These are phyloP conservation scores for Acanthochlamys bracteata DNA, from an alignment of 106 monocot genomes.

Conservation along the genomic window DNA sequence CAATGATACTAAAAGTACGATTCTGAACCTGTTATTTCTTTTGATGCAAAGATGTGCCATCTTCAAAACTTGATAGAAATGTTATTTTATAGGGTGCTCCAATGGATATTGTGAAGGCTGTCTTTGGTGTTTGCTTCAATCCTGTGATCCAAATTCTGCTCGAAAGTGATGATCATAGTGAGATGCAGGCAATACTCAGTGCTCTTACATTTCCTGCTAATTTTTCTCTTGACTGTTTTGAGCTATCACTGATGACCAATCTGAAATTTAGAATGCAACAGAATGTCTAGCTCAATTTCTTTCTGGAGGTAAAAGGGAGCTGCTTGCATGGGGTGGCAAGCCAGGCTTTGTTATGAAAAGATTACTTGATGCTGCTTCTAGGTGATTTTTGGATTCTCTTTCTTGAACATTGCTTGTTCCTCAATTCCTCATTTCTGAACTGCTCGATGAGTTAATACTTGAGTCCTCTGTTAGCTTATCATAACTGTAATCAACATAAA, in stretches of 20 bases:
- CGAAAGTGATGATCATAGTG: constrained; percentile 83
- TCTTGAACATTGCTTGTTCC: background rate
- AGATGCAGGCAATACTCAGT: constrained; percentile 60
- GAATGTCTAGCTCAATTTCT: constrained; percentile 85
- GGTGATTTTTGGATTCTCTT: constrained; percentile 23
- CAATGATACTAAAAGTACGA: constrained; percentile 85
- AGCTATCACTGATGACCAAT: background rate
- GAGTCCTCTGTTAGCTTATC: too few relatives aligned
- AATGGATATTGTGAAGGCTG: constrained; percentile 53
- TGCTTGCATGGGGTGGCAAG: constrained; percentile 68
- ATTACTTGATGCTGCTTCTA: constrained; percentile 81
- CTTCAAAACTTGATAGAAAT: too few relatives aligned
- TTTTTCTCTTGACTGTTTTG: background rate
- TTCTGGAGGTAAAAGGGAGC: constrained; percentile 70
- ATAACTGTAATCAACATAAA: too few relatives aligned
- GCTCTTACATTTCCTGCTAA: background rate
- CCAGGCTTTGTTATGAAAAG: constrained; percentile 60
- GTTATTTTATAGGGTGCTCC: constrained; percentile 53
- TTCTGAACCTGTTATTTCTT: background rate
- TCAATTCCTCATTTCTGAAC: too few relatives aligned
- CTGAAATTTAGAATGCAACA: constrained; percentile 73
- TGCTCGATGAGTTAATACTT: too few relatives aligned
- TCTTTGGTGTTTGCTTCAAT: constrained; percentile 75
- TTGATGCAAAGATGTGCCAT: too few relatives aligned
- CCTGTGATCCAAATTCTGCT: constrained; percentile 53